Base-by-base conservation (phyloP, 2,329 filamentous ascomycete species). In the Aspergillus ruber region DNA sequence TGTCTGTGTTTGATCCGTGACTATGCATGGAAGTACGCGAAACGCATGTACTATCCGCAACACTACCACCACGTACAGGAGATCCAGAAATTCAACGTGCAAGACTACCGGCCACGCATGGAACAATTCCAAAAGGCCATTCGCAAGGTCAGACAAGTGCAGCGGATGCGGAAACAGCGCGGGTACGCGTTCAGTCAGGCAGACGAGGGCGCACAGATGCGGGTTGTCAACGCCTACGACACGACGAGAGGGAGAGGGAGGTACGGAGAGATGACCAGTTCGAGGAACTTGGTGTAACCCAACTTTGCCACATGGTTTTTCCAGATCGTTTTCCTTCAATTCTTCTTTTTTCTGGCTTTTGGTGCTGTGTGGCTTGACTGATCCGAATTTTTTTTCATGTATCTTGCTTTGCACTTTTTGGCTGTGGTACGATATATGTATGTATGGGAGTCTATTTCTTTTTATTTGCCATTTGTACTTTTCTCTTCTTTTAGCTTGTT, bases 51-150 rank as follows among this genome's bases (percentile, higher is more conserved):
- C 73, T 85, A 84, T 58, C 93, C 93, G 18, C 87, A 96, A 71
- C 84, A 88, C 39, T 98, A 98, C 64, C 93, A 98, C 61, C 93
- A 98, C 68, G 93, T 98, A 54, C 93, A 98, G 71, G 93, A 98
- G 74, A 98, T 98, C 59, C 93, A 98, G 70, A 98, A 98, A 73
- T 98, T 97, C 74, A 98, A 98, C 62, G 95, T 98, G 51, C 93
- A 98, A 73, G 93, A 98, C 73, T 98, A 98, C 71, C 80, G 93
- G 64, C 93, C 93, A 52, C 84, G 93, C 64, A 98, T 98, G 93
- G 93, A 98, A 65, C 93, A 98, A 72, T 98, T 98, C 77, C 93
- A 98, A 73, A 98, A 98, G 73, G 93, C 93, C 18, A 97, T 98
- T 64, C 86, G 93, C 62, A 98, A 98, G 74, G 93, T 98, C 45